Base-by-base conservation (phyloP, 2,329 filamentous ascomycete genomes). In the Fusarium poae region DNA sequence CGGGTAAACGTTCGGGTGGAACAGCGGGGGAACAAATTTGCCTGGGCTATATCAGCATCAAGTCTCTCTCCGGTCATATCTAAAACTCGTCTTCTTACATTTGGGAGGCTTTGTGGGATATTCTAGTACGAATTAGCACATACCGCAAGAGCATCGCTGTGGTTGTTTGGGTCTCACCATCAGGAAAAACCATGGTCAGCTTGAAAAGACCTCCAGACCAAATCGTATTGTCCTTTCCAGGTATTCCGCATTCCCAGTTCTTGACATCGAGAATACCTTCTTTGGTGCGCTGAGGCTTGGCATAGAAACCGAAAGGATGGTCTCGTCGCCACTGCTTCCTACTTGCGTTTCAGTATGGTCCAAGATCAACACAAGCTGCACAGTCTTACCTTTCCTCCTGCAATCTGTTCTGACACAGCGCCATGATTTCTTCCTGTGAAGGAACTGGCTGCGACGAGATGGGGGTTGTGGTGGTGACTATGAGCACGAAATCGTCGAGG, bases 141-240 rank as follows among this genome's bases (percentile, higher is more conserved):
- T 27, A 57, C 57, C 57, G 52, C 49, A 37, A 46, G 25, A 18
- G 30, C 48, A 53, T 49, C 40, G 27, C 25, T n/a, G 54, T 16
- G 29, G 40, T 30, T 29, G 34, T 51, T 52, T 52, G 35, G 30
- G 34, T 68, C 89, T 79, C 81, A 96, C 94, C 94, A 76, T 99
- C 96, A 0, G 97, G 96, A 74, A 99, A 99, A 13, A 87, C 89
- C 74, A 99, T 91, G 60, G 92, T 93, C 62, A 99, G 84, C 84
- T 98, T 99, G 84, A 98, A 98, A 13, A 97, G 83, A 3, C 96
- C 96, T n/a, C 94, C 94, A 76, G 97, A 94, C 96, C 96, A 99
- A 23, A 98, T 90, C 0, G 97, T 99, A 84, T 97, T 96, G 64
- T 97, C 91, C 79, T 97, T 97, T 76, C 97, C 96, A 5, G 96